Base-by-base conservation (phyloP, 2,329 filamentous ascomycete genomes). In the Hyphodiscus sp. region DNA sequence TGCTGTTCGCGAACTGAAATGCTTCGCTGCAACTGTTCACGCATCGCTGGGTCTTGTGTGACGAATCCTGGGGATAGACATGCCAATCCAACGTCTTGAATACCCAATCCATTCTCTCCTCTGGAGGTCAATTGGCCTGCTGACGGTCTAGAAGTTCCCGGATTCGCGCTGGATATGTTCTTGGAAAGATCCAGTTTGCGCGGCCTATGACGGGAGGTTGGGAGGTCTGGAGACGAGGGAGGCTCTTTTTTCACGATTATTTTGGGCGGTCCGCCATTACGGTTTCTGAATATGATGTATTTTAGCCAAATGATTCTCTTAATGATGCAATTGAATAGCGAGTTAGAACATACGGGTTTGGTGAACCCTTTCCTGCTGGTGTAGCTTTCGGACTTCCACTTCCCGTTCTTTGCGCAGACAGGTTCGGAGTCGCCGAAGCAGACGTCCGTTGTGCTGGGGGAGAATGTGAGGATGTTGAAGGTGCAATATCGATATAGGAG, bases 181-280 rank as follows among this genome's bases (percentile, higher is more conserved):
- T 85, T 85, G 58, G 88, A 89, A 30, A 95, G 79, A 69, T 94
- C 88, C 53, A 95, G 79, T 66, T 83, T 86, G 65, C 86, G 81
- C 15, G 89, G 89, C 54, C 89, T 81, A 65, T 89, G 89, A 49
- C 88, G 81, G 51, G 86, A 81, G 55, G 83, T 81, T 50, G 83
- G 78, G 65, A 94, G 82, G 59, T 87, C 87, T 51, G 92, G 92
- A 46, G 92, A 96, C 43, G 87, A 96, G 42, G 87, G 82, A 33
- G 91, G 91, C 71, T 99, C 94, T 73, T 96, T 96, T 78, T 97
- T 97, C 55, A 99, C 91, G 60, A 95, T 80, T 58, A 96, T 95
- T 73, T 89, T 91, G 42, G 89, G 88, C 55, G 77, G 61, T 46
- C 58, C 72, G 45, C 73, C 77, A 76, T 72, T 76, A 73, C 77